Conservation (phyloP, 1,139 yeast genomes). For the Pneumocystis jirovecii region DNA sequence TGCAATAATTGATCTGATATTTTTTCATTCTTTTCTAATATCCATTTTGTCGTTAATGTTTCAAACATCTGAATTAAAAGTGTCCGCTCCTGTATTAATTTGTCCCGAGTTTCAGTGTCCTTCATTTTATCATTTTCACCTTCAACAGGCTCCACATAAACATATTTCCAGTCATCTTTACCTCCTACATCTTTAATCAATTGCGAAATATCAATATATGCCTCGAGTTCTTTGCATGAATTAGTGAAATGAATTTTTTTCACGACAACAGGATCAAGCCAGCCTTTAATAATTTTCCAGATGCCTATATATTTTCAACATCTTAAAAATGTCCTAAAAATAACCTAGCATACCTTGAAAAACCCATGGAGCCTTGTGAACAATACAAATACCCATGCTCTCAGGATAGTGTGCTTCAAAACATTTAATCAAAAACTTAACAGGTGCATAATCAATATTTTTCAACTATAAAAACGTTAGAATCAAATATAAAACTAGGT, state of each 20-base stretch:
- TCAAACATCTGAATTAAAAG: constrained; percentile 36
- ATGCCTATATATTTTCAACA: constrained; percentile 31
- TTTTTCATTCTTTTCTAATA: constrained; percentile 31
- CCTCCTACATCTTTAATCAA: constrained; percentile 61
- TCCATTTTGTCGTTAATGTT: constrained; percentile 52
- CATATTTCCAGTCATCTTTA: constrained; percentile 37
- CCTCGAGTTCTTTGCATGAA: constrained; percentile 39
- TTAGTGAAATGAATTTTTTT: constrained; percentile 65
- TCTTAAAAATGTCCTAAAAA: not conserved
- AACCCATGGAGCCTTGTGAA: constrained; percentile 85
- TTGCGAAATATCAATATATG: constrained; percentile 37
- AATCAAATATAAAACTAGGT: not conserved
- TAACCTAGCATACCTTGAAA: constrained; percentile 31
- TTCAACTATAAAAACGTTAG: constrained; percentile 14
- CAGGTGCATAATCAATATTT: constrained; percentile 75
- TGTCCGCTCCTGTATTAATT: constrained; percentile 34
- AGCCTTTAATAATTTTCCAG: constrained; percentile 69
- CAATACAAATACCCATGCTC: constrained; percentile 54
- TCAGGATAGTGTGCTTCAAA: constrained; percentile 87
- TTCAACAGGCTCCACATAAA: constrained; percentile 41
- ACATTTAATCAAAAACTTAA: constrained; percentile 58
- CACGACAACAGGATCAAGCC: constrained; percentile 85
- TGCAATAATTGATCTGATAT: constrained; percentile 29
- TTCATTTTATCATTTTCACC: constrained; percentile 31
- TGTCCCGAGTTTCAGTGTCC: constrained; percentile 32